Conservation (phyloP, 2,329 filamentous ascomycete genomes). For the Clonostachys sp. region DNA sequence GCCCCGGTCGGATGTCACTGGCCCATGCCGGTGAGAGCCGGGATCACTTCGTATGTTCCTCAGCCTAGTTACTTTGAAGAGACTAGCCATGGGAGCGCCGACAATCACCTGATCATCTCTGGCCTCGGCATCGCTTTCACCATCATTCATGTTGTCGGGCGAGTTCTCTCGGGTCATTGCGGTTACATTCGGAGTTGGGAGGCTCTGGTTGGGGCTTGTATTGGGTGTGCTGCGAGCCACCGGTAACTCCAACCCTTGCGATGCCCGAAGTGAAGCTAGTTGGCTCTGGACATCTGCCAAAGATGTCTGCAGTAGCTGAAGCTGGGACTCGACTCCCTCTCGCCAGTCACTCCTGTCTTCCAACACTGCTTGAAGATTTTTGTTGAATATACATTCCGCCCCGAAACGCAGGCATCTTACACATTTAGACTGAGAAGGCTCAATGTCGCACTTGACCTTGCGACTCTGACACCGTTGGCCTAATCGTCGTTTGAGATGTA, state of each 20-base stretch:
- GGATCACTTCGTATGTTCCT: conserved; percentile 22
- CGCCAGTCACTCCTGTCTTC: conserved; percentile 46
- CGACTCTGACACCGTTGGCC: conserved; percentile 43
- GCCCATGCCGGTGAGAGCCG: conserved; percentile 2
- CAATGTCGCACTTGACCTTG: conserved; percentile 50
- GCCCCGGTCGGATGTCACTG: conserved; percentile 1
- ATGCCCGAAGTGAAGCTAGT: conserved; percentile 6
- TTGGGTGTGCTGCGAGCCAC: not conserved
- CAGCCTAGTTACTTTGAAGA: conserved; percentile 22
- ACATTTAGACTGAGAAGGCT: conserved; percentile 36
- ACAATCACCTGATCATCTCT: conserved; percentile 15
- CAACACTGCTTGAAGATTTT: conserved; percentile 49
- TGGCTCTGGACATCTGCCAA: conserved; percentile 15
- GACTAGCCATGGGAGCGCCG: conserved; percentile 21
- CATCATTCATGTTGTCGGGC: conserved; percentile 9
- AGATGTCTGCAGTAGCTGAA: conserved; percentile 15
- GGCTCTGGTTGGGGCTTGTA: conserved; percentile 40
- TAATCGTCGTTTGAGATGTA: conserved; percentile 3
- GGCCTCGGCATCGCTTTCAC: conserved; percentile 6
- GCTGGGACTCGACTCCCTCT: conserved; percentile 16
- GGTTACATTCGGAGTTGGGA: conserved; percentile 34
- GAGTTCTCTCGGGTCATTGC: conserved; percentile 25
- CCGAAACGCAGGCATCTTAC: conserved; percentile 42
- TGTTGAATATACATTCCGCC: conserved; percentile 47
- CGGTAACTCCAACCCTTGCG: not conserved